Evolutionary conservation across 169 alveolate genomes (phyloP), one percentile per base, ranked within the genome.

Genomic region (Plasmodium cynomolgi): DNA sequence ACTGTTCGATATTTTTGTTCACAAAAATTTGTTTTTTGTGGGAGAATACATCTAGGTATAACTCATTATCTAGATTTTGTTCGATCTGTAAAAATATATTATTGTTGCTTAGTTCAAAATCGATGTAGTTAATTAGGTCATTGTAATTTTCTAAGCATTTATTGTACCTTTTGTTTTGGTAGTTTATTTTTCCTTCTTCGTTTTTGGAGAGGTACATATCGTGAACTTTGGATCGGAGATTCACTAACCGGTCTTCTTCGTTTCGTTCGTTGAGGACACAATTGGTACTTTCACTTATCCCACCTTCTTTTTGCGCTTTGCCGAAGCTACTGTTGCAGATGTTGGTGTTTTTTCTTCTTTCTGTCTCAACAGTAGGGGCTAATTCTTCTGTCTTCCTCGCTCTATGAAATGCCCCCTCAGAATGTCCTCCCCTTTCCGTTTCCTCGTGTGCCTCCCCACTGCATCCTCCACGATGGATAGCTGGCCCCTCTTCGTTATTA

Each of bases 71-170:
- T 44, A 33, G 75, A 72, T 91, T 81, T 73, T 91, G 82, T 33
- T 91, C 95, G 50, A 91, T 91, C 83, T 91, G 92, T 81, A 82
- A 29, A 91, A 91, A 91, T 50, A 91, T 82, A 82, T 91, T 91
- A 54, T 91, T 73, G 75, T 54, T 44, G 73, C 68, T 91, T 91
- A 91, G 75, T 91, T 91, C 95, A 50, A 50, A 91, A 75, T 91
- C 95, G 11, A 91, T 91, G 33, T 91, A 91, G 83, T 72, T 91
- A 47, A 91, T 81, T 72, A 91, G 54, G 83, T 91, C 95, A 72
- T 91, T 91, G 29, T 82, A 91, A 82, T 82, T 75, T 91, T 91
- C 95, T 58, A 91, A 37, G 17, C 95, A 91, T 83, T 83, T 91
- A 82, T 73, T 41, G 84, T 91, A 91, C 56, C 56, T 41, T 23